A percentile compares a stretch with the other conserved stretches of the same genome.
Evolutionary conservation across 495 filamentous ascomycete species (phyloP).

Genomic region (Annulohypoxylon bovei): DNA sequence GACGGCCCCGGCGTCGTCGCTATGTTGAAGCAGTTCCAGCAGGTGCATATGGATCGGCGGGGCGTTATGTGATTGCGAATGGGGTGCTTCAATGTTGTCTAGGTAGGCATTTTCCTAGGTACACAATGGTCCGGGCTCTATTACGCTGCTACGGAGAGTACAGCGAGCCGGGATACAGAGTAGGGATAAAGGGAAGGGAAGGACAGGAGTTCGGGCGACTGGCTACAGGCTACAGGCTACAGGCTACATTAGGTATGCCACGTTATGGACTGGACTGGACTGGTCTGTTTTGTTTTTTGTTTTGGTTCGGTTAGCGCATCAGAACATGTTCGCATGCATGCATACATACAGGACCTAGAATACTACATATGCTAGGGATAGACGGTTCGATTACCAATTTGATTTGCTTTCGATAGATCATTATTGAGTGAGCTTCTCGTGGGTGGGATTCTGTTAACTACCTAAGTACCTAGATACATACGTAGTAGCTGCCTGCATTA

Average conservation of each 20-base stretch:
- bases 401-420: background rate
- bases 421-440: background rate
- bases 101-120: too few species aligned
- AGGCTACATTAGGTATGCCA: background rate
- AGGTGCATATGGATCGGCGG: constrained; percentile 73
- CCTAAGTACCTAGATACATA: background rate
- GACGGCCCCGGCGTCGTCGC: constrained; percentile 77
- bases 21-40: constrained; percentile 90
- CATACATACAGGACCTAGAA: background rate
- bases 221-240: background rate
- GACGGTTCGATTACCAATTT: background rate
- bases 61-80: constrained; percentile 56
- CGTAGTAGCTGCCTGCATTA: too few species aligned
- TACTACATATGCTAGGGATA: background rate
- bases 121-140: too few species aligned
- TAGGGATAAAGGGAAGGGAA: background rate
- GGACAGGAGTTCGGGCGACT: background rate
- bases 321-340: background rate
- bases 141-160: background rate
- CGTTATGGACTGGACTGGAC: too few species aligned
- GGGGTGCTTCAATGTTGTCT: too few species aligned
- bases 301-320: background rate
- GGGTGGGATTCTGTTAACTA: background rate
- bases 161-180: too few species aligned
- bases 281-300: background rate